Evolutionary conservation across 2,329 filamentous ascomycete species (phyloP).

Genomic region (Chaetomium olivaceum): DNA sequence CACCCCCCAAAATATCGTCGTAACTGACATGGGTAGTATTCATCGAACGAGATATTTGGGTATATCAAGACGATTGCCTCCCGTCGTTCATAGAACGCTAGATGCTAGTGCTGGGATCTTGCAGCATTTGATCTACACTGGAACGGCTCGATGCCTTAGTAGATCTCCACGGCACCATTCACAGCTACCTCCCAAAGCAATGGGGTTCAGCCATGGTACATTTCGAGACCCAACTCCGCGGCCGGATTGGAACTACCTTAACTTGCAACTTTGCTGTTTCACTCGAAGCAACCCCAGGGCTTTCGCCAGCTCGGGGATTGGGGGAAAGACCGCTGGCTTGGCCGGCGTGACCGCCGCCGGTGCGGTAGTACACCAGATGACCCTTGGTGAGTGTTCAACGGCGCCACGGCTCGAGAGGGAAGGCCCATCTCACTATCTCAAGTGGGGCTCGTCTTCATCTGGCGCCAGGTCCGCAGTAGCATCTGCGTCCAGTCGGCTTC

Average conservation of each 20-base stretch:
- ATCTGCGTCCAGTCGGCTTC: constrained; percentile 54
- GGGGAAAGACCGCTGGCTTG: background rate
- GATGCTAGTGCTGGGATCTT: background rate
- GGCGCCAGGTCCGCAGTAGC: constrained; percentile 40
- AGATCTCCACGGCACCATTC: background rate
- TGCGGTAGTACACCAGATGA: background rate
- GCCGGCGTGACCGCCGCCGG: background rate
- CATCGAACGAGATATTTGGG: constrained; percentile 32
- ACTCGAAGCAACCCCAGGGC: background rate
- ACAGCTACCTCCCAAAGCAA: background rate
- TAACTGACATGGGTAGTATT: constrained; percentile 29
- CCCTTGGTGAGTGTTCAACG: background rate
- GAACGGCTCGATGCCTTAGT: background rate
- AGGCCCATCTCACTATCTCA: background rate
- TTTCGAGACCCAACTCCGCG: background rate
- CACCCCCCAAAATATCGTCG: too few species aligned
- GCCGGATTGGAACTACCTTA: background rate
- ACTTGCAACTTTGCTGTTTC: background rate
- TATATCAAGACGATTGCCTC: constrained; percentile 22
- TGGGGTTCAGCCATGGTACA: background rate
- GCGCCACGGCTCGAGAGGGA: too few species aligned
- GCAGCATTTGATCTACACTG: background rate
- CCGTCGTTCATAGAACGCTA: background rate
- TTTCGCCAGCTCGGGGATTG: background rate
- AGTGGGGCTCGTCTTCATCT: constrained; percentile 34